Percentiles rank a stretch among this genome's conserved stretches.
These are phyloP conservation scores for Candida koratica DNA, from an alignment of 805 yeast genomes.

Conservation along the genomic window DNA sequence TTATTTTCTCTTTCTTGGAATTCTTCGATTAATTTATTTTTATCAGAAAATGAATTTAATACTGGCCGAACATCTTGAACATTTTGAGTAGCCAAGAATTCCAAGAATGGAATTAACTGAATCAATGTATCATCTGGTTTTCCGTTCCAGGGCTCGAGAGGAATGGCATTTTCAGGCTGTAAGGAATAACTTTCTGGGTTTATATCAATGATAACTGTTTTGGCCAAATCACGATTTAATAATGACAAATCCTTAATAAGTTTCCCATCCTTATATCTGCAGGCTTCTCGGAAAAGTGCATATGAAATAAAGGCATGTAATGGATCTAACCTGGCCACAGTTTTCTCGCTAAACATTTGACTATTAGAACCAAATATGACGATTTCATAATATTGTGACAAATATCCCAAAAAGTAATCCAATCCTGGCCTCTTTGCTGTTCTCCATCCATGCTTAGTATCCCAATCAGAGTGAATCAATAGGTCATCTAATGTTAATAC, in stretches of 20 bases:
- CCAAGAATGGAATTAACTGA: slow-evolving; percentile 84
- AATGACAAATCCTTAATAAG: slow-evolving; percentile 84
- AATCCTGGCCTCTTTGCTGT: slow-evolving; percentile 98
- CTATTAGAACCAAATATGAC: slow-evolving; percentile 85
- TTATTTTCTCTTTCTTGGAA: slow-evolving; percentile 72
- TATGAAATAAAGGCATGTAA: slow-evolving; percentile 84
- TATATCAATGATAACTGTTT: slow-evolving; percentile 76
- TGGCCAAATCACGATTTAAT: slow-evolving; percentile 85
- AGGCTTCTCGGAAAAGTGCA: slow-evolving; percentile 85
- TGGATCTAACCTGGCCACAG: slow-evolving; percentile 89
- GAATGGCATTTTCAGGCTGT: slow-evolving; percentile 94
- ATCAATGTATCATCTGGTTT: slow-evolving; percentile 74
- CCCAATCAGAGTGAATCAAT: slow-evolving; percentile 89
- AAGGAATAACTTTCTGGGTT: slow-evolving; percentile 65
- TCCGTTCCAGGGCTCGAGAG: slow-evolving; percentile 84
- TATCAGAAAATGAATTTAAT: slow-evolving; percentile 66
- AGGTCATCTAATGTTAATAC: slow-evolving; percentile 88
- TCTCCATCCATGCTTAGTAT: slow-evolving; percentile 91
- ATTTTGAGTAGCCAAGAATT: slow-evolving; percentile 85
- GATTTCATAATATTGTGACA: slow-evolving; percentile 93
- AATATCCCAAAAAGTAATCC: slow-evolving; percentile 91
- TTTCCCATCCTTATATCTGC: slow-evolving; percentile 84
- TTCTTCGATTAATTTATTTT: slow-evolving; percentile 67
- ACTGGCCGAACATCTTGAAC: slow-evolving; percentile 88
- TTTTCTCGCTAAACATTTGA: slow-evolving; percentile 78